Conservation (phyloP, 345 rosid species). For the Mangifera indica region DNA sequence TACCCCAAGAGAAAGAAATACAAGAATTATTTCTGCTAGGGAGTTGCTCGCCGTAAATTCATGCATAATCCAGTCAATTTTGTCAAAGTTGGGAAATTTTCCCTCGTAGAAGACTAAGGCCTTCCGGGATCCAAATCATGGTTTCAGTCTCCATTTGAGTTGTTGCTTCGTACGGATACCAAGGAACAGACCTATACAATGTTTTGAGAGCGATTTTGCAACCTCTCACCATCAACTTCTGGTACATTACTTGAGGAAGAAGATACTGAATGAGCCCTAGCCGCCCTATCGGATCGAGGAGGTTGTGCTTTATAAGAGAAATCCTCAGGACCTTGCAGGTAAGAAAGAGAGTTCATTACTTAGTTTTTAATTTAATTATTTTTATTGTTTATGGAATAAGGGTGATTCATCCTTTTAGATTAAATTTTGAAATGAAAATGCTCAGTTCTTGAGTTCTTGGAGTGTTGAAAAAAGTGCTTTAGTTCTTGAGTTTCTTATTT, state of each 20-base stretch:
- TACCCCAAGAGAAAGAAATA: no score
- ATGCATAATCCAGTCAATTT: conserved; percentile 35
- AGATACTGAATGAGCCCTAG: neutral
- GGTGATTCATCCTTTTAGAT: neutral
- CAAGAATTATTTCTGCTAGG: conserved; percentile 9
- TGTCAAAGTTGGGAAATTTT: conserved; percentile 16
- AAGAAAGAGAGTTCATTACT: neutral
- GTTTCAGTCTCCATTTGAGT: no score
- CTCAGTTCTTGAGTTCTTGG: no score
- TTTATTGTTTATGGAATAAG: neutral
- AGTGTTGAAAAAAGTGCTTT: no score
- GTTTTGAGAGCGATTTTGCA: no score
- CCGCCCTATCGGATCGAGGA: conserved; percentile 25
- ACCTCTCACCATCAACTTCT: conserved; percentile 29
- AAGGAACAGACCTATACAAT: no score
- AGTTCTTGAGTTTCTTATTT: neutral
- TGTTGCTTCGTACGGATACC: no score
- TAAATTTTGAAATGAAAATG: no score
- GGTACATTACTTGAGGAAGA: conserved; percentile 16
- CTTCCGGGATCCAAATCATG: conserved; percentile 29
- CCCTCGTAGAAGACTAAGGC: conserved; percentile 26
- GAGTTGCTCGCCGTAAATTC: conserved; percentile 9
- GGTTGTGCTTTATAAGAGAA: conserved; percentile 19
- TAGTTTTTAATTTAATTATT: neutral
- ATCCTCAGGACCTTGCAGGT: conserved; percentile 25